Base-by-base conservation (phyloP, 1,284 basidiomycete genomes). In the Phaffia rhodozyma region DNA sequence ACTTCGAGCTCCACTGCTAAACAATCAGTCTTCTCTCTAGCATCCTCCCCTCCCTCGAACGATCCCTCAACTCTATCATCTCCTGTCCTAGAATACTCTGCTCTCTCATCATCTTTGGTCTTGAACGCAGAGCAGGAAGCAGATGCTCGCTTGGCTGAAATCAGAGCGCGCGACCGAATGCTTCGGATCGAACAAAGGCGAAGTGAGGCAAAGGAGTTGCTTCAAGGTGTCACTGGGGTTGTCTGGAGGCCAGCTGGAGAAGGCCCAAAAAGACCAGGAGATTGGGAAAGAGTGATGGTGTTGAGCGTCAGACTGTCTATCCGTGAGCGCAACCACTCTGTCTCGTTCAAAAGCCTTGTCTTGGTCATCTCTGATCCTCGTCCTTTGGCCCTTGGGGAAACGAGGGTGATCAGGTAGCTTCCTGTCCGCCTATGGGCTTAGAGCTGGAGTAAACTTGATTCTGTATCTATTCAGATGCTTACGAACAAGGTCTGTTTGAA, bases 191-290 rank as follows among this genome's bases (percentile, higher is more conserved):
- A 53, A 53, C 25, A 53, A 30, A 30, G 29, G 51, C 25, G 25
- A 11, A 53, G 51, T 2, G 25, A 30, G 51, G 53, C 53, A 18
- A 55, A 49, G 70, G 83, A 86, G 66, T 76, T 81, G 1, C 78
- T 89, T 50, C 80, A 77, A 66, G 85, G 84, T 63, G 85, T 88
- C 0, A 78, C 82, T 53, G 84, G 82, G 72, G 84, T 90, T 71
- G 83, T 94, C 1, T 94, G 91, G 89, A 80, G 91, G 47, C 84
- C 87, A 68, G 78, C 82, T 68, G 89, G 88, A 4, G 86, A 92
- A 75, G 83, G 84, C 50, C 83, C 84, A 0, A 81, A 83, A 1
- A 83, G 89, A 67, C 75, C 93, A 7, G 72, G 79, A 49, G 84
- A 84, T 66, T 69, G 87, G 25, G 82, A 84, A 73, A 82, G 86